phyloP scores from a whole-genome alignment of 73 alveolate genomes.

The Blepharisma japonicum region DNA sequence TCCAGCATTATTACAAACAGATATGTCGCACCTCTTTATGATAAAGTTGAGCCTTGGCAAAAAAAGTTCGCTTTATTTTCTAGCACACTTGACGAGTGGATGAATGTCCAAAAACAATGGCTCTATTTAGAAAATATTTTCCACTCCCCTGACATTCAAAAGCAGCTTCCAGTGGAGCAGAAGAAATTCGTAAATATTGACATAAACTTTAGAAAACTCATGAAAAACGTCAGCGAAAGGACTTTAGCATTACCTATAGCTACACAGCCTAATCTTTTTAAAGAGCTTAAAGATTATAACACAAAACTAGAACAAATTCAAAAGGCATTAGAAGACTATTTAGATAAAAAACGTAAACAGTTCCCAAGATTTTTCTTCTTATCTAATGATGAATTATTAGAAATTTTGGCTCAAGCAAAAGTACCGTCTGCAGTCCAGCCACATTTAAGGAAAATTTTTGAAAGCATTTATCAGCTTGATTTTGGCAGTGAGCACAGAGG shows the following conservation, averaged over 20 bases:
- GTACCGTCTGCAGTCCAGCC: conserved; percentile 92
- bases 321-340: conserved; percentile 87
- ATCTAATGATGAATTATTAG: conserved; percentile 83
- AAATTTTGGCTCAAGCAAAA: conserved; percentile 54
- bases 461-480: conserved; percentile 82
- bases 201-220: conserved; percentile 80
- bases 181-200: conserved; percentile 89
- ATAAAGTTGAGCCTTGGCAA: conserved; percentile 87
- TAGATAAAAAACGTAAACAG: conserved; percentile 76
- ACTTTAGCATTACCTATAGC: conserved; percentile 38
- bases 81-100: conserved; percentile 98
- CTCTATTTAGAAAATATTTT: conserved; percentile 92
- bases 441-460: conserved; percentile 94
- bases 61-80: conserved; percentile 65
- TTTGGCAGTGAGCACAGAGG: conserved; percentile 63
- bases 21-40: conserved; percentile 81
- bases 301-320: conserved; percentile 88
- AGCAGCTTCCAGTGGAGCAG: conserved; percentile 88
- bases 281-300: conserved; percentile 70
- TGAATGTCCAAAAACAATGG: conserved; percentile 98
- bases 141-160: conserved; percentile 89
- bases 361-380: conserved; percentile 97
- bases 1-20: conserved; percentile 88
- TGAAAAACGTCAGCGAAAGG: conserved; percentile 79
- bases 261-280: conserved; percentile 64